phyloP scores from a whole-genome alignment of 164 flowering plant genomes.

The Vitis riparia region DNA sequence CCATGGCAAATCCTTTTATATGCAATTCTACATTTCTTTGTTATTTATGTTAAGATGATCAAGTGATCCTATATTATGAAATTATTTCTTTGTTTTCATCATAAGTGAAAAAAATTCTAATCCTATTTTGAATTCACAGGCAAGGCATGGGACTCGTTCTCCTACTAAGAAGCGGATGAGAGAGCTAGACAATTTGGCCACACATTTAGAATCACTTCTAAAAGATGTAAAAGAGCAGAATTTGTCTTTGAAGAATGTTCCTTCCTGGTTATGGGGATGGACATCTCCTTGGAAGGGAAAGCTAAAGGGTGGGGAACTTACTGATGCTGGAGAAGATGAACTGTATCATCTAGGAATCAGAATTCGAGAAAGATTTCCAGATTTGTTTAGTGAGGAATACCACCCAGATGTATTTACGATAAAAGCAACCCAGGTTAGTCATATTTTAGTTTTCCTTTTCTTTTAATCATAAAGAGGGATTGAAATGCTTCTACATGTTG shows the following conservation, averaged over 20 bases:
- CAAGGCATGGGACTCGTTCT: conserved; percentile 95
- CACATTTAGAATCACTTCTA: conserved; percentile 51
- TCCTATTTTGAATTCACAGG: conserved; percentile 35
- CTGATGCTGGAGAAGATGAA: conserved; percentile 76
- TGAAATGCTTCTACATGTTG: too few relatives aligned
- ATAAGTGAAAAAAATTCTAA: neutral
- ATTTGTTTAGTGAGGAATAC: conserved; percentile 67
- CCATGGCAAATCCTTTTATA: too few relatives aligned
- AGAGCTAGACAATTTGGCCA: conserved; percentile 60
- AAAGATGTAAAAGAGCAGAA: conserved; percentile 45
- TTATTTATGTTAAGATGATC: neutral
- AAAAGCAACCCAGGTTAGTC: conserved; percentile 74
- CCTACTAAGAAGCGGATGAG: conserved; percentile 86
- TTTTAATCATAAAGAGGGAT: neutral
- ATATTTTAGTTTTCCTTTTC: neutral
- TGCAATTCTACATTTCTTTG: neutral
- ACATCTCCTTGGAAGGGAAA: conserved; percentile 94
- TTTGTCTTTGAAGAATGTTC: conserved; percentile 36
- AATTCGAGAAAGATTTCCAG: conserved; percentile 60
- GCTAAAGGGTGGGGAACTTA: conserved; percentile 76
- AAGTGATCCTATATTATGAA: too few relatives aligned
- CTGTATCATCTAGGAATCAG: conserved; percentile 76
- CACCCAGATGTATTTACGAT: conserved; percentile 78
- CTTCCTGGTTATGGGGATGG: conserved; percentile 84
- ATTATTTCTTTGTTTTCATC: neutral